A percentile compares a stretch with the other conserved stretches of the same genome.
Evolutionary conservation across 1,284 basidiomycete genomes (phyloP).

Genomic region (Pyrrhoderma noxium): DNA sequence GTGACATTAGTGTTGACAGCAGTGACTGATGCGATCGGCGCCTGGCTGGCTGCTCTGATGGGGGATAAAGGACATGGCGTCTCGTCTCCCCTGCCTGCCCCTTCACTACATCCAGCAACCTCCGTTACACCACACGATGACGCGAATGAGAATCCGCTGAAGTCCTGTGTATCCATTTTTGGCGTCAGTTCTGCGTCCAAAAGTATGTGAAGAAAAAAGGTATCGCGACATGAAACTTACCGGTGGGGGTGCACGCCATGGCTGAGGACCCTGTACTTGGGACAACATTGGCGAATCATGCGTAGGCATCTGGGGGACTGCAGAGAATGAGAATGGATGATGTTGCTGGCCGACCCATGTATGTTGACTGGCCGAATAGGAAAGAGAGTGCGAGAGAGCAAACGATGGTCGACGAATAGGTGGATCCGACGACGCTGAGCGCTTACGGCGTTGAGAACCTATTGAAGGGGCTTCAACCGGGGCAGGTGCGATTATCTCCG

Average conservation of each 20-base stretch:
- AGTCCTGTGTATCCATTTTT: background rate
- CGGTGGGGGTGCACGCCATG: background rate
- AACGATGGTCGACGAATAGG: constrained; percentile 9
- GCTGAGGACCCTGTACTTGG: background rate
- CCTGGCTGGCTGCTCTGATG: background rate
- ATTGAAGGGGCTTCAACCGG: background rate
- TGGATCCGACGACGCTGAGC: constrained; percentile 12
- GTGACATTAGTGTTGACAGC: background rate
- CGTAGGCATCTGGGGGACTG: background rate
- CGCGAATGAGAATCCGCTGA: constrained; percentile 1
- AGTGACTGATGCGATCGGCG: background rate
- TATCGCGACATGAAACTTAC: background rate
- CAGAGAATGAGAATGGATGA: no score
- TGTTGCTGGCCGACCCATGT: no score
- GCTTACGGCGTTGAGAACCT: constrained; percentile 8
- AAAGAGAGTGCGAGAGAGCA: background rate
- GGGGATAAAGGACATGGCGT: no score
- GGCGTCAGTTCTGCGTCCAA: no score
- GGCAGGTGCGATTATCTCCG: background rate
- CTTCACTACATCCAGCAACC: no score
- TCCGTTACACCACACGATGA: background rate
- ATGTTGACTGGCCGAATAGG: no score
- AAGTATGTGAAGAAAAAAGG: no score
- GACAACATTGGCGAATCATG: background rate
- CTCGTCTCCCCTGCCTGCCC: no score